These are phyloP conservation scores for Fusarium equiseti DNA, from an alignment of 2,329 filamentous ascomycete genomes.

Conservation along the genomic window DNA sequence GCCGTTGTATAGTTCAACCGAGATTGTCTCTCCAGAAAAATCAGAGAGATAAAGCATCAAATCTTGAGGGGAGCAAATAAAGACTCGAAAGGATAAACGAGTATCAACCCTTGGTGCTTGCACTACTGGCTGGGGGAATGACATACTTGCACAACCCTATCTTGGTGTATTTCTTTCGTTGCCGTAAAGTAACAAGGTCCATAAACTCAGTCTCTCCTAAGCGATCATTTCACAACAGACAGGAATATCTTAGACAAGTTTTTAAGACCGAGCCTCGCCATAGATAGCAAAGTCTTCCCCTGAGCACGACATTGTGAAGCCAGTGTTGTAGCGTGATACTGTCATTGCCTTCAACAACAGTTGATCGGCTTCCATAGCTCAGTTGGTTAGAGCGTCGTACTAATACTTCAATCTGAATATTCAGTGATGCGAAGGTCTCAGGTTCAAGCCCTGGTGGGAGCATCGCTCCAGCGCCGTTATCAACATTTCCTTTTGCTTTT, in stretches of 20 bases:
- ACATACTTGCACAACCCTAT: background rate
- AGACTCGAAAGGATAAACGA: background rate
- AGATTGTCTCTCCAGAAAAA: background rate
- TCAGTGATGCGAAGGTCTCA: constrained; percentile 47
- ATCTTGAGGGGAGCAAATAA: background rate
- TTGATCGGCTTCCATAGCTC: constrained; percentile 48
- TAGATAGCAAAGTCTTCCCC: background rate
- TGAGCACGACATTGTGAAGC: fast-evolving
- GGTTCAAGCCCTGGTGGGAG: constrained; percentile 49
- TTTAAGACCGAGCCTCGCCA: background rate
- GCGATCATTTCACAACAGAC: background rate
- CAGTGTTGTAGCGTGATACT: fast-evolving
- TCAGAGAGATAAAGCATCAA: background rate
- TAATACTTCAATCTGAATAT: constrained; percentile 44
- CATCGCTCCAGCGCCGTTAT: constrained; percentile 39
- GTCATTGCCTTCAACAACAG: background rate
- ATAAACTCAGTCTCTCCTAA: background rate
- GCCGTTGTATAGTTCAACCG: too few relatives aligned
- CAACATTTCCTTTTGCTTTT: constrained; percentile 19
- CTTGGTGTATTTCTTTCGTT: background rate
- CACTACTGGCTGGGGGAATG: background rate
- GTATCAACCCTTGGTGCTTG: background rate
- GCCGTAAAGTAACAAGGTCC: background rate
- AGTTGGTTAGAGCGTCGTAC: constrained; percentile 50
- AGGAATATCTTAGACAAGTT: background rate